phyloP scores from a whole-genome alignment of 108 stramenopile genomes.

The Schizochytrium sp. region DNA sequence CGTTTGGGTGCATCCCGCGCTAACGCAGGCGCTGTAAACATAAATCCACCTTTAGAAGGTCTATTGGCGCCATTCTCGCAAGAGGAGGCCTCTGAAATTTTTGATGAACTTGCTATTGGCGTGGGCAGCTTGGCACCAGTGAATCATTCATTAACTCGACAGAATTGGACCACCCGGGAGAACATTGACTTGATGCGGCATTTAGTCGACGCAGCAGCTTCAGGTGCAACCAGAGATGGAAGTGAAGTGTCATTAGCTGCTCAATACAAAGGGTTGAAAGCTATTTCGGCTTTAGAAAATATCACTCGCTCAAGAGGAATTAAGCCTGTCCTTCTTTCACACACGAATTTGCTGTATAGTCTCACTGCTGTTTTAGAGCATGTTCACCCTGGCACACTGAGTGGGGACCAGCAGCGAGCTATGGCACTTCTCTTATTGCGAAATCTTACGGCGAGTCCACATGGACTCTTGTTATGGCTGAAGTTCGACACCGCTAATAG shows the following conservation, averaged over 20 bases:
- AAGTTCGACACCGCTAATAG: not conserved
- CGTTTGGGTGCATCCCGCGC: not conserved
- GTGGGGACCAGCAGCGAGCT: not conserved
- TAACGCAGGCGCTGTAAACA: not conserved
- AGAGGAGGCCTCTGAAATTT: not conserved
- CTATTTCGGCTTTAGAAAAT: conserved; percentile 13
- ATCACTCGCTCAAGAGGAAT: not conserved
- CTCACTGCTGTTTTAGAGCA: not conserved
- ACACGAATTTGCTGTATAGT: not conserved
- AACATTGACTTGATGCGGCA: not conserved
- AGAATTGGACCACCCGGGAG: not conserved
- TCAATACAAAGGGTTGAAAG: not conserved
- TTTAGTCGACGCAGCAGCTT: not conserved
- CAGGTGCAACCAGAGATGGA: not conserved
- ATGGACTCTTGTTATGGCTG: conserved; percentile 31
- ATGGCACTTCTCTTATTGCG: not conserved
- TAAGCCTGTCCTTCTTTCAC: not conserved
- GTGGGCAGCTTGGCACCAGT: not conserved
- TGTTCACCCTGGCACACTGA: not conserved
- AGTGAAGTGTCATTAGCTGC: not conserved
- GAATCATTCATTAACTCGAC: not conserved
- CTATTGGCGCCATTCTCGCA: not conserved
- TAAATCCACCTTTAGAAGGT: no score
- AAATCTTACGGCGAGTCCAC: not conserved
- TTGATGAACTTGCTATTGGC: not conserved